A percentile compares a stretch with the other conserved stretches of the same genome.
These are phyloP conservation scores for Kluyveromyces siamensis DNA, from an alignment of 805 yeast genomes.

Conservation along the genomic window DNA sequence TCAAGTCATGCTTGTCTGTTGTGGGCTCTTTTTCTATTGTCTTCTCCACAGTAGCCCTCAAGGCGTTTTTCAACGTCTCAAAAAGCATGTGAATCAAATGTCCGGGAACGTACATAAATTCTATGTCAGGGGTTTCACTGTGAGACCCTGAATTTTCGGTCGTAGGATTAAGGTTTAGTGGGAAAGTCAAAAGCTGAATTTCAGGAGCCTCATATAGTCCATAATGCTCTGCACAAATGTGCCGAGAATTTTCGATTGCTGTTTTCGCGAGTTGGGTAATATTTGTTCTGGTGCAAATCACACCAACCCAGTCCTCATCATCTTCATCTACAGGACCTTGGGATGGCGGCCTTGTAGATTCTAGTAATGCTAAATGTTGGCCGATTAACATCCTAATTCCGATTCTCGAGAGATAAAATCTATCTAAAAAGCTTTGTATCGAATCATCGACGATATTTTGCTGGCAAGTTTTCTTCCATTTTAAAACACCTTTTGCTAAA, in stretches of 20 bases:
- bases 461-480: constrained; percentile 58
- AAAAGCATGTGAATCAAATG: constrained; percentile 86
- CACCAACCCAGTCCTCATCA: constrained; percentile 70
- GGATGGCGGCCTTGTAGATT: constrained; percentile 3
- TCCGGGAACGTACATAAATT: constrained; percentile 88
- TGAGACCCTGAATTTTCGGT: constrained; percentile 5
- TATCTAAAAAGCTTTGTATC: constrained; percentile 72
- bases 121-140: constrained; percentile 48
- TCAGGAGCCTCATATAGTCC: constrained; percentile 81
- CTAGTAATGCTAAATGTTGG: constrained; percentile 71
- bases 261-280: constrained; percentile 76
- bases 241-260: constrained; percentile 84
- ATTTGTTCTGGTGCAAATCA: constrained; percentile 77
- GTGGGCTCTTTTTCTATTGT: constrained; percentile 38
- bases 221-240: constrained; percentile 85
- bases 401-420: constrained; percentile 83
- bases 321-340: constrained; percentile 44
- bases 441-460: constrained; percentile 53
- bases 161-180: background rate
- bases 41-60: constrained; percentile 82
- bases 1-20: constrained; percentile 46
- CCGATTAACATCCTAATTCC: constrained; percentile 92
- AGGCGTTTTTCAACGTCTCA: constrained; percentile 78
- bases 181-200: constrained; percentile 58
- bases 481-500: constrained; percentile 85